Base-by-base conservation (phyloP, 164 flowering plant species). In the Sextonia rubra region DNA sequence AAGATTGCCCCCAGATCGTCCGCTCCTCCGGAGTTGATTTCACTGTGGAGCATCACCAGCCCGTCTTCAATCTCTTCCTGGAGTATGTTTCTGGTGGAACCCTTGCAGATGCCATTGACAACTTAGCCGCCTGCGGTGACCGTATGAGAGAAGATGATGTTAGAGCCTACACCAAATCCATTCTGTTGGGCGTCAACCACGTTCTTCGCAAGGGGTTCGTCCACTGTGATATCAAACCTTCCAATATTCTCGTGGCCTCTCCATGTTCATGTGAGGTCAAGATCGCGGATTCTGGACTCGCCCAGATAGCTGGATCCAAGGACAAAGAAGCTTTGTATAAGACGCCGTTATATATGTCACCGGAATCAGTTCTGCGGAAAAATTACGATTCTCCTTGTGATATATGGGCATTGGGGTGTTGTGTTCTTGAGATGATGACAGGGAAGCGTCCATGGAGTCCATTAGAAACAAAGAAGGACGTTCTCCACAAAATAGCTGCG, bases 341-440 rank as follows among this genome's bases (percentile, higher is more conserved):
- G 0, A 91, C 98, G n/a, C 94, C 95, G 25, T 55, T 89, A 76
- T 88, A 87, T 55, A 84, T 89, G 90, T 78, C 98, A 60, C 98
- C 98, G 69, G 98, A 93, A 69, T 76, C 84, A 3, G 85, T 88
- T 2, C 72, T 77, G 44, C 70, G 79, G 24, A 82, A 82, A 12
- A 87, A 83, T 69, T 75, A 78, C 47, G 95, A 81, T 24, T 22
- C 92, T 7, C 81, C 92, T 70, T 76, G 82, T 11, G 98, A 94
- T 73, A 69, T 94, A 0, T 94, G 98, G 98, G 91, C 94, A 0
- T 79, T 91, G 0, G 98, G 97, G 12, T 93, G 98, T 49, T 79
- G 82, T 9, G 91, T 91, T 24, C 80, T 76, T 11, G 97, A 93
- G 92, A 85, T 93, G 97, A 27, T 79, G n/a, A 70, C 86, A 11